A percentile compares a stretch with the other conserved stretches of the same genome.
Conservation (phyloP, 768 basidiomycete genomes). For the Auriscalpium orientale region DNA sequence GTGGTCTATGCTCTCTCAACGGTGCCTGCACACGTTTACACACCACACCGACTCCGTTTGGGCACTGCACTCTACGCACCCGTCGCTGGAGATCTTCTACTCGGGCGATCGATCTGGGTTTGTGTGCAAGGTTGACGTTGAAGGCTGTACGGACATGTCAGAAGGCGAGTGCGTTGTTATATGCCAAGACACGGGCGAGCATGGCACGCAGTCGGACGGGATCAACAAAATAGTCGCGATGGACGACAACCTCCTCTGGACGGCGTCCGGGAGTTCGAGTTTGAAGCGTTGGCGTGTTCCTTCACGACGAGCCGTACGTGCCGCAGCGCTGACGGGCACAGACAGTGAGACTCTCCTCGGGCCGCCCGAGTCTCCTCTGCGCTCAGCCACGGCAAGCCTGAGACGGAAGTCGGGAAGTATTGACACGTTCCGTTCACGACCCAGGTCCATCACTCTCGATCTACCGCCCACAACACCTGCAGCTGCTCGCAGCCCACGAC, state of each 20-base stretch:
- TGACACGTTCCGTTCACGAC: constrained; percentile 4
- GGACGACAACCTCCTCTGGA: constrained; percentile 86
- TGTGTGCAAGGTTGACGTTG: constrained; percentile 87
- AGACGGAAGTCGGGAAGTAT: constrained; percentile 10
- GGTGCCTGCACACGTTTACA: constrained; percentile 92
- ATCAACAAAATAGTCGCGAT: constrained; percentile 78
- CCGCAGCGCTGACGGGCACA: constrained; percentile 11
- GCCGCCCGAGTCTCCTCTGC: constrained; percentile 8
- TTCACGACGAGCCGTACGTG: constrained; percentile 33
- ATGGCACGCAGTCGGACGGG: constrained; percentile 42
- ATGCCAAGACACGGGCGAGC: constrained; percentile 54
- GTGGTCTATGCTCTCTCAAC: constrained; percentile 86
- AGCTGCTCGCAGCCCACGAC: constrained; percentile 17
- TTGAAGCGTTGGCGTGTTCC: constrained; percentile 80
- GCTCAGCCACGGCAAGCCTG: background rate
- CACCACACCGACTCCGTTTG: constrained; percentile 94
- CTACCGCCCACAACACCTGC: constrained; percentile 8
- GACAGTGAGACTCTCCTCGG: constrained; percentile 2
- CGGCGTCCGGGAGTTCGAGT: constrained; percentile 75
- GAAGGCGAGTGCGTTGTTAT: constrained; percentile 88
- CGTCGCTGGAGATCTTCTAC: constrained; percentile 83
- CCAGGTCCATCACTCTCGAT: constrained; percentile 13
- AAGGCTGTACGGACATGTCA: constrained; percentile 68
- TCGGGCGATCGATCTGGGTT: constrained; percentile 91
- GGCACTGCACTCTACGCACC: constrained; percentile 85